A percentile compares a stretch with the other conserved stretches of the same genome.
Conservation (phyloP, 2,329 filamentous ascomycete genomes). For the Trichoderma aggressivum region DNA sequence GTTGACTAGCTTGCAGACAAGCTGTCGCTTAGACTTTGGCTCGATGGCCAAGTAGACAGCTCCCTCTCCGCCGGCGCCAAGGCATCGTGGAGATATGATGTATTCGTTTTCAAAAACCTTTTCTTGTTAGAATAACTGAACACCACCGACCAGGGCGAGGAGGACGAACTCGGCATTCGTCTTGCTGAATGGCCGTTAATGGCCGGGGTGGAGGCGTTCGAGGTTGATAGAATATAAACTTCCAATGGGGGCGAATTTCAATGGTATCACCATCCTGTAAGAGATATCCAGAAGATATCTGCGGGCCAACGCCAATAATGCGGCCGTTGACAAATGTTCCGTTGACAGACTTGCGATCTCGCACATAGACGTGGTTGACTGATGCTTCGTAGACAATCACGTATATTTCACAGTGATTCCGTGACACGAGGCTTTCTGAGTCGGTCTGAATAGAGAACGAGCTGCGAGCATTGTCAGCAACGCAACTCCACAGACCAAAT, state of each 20-base stretch:
- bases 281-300: slow-evolving; percentile 43
- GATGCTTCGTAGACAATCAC: slow-evolving; percentile 48
- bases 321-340: slow-evolving; percentile 52
- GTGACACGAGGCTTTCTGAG: slow-evolving; percentile 43
- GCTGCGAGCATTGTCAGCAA: slow-evolving; percentile 26
- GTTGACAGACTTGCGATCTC: slow-evolving; percentile 52
- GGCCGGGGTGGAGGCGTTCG: slow-evolving; percentile 24
- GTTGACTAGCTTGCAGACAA: slow-evolving; percentile 67
- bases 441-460: slow-evolving; percentile 39
- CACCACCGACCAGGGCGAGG: neutral
- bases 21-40: slow-evolving; percentile 50
- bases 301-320: slow-evolving; percentile 40
- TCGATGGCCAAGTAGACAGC: slow-evolving; percentile 43
- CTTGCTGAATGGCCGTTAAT: slow-evolving; percentile 30
- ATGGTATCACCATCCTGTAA: slow-evolving; percentile 51
- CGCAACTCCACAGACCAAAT: neutral
- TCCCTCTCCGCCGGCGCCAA: slow-evolving; percentile 39
- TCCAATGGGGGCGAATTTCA: slow-evolving; percentile 38
- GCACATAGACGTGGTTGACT: slow-evolving; percentile 49
- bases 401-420: slow-evolving; percentile 55
- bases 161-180: slow-evolving; percentile 33
- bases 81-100: slow-evolving; percentile 32
- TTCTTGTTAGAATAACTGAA: neutral
- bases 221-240: slow-evolving; percentile 34
- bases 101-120: slow-evolving; percentile 37